These are phyloP conservation scores for Pelagomonas calceolata DNA, from an alignment of 108 stramenopile species.

Conservation along the genomic window DNA sequence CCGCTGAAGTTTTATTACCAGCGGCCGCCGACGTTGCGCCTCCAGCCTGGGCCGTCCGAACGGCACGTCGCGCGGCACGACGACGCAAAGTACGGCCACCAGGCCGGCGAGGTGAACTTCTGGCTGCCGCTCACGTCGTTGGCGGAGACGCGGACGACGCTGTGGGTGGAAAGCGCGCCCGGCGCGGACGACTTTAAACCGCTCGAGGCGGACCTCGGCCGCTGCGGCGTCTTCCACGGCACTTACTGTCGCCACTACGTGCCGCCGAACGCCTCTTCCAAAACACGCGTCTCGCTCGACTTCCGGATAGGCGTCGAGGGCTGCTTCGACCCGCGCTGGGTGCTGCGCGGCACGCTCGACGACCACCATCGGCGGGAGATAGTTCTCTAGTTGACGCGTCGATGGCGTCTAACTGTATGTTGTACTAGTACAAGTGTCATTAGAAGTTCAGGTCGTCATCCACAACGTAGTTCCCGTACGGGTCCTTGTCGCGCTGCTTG, in stretches of 20 bases:
- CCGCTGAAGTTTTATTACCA: slow-evolving; percentile 62
- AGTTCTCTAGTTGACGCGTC: no score
- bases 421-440: no score
- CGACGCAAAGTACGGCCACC: slow-evolving; percentile 68
- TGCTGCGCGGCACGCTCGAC: slow-evolving; percentile 68
- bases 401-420: no score
- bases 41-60: slow-evolving; percentile 73
- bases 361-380: slow-evolving; percentile 45
- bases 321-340: slow-evolving; percentile 69
- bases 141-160: slow-evolving; percentile 50
- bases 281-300: slow-evolving; percentile 64
- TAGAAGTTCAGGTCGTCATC: no score
- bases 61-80: slow-evolving; percentile 60
- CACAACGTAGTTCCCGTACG: slow-evolving; percentile 37
- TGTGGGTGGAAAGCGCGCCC: slow-evolving; percentile 51
- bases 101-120: slow-evolving; percentile 66
- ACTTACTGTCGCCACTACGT: slow-evolving; percentile 32
- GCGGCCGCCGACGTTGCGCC: slow-evolving; percentile 66
- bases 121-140: slow-evolving; percentile 69
- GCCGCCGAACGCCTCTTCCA: slow-evolving; percentile 50
- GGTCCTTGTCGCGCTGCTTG: slow-evolving; percentile 71
- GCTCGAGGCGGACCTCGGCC: slow-evolving; percentile 32
- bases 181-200: slow-evolving; percentile 55
- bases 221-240: background rate
- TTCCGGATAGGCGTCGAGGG: slow-evolving; percentile 76